Percentiles rank a stretch among this genome's conserved stretches.
phyloP scores from a whole-genome alignment of 139 green algal species.

The Chara braunii region DNA sequence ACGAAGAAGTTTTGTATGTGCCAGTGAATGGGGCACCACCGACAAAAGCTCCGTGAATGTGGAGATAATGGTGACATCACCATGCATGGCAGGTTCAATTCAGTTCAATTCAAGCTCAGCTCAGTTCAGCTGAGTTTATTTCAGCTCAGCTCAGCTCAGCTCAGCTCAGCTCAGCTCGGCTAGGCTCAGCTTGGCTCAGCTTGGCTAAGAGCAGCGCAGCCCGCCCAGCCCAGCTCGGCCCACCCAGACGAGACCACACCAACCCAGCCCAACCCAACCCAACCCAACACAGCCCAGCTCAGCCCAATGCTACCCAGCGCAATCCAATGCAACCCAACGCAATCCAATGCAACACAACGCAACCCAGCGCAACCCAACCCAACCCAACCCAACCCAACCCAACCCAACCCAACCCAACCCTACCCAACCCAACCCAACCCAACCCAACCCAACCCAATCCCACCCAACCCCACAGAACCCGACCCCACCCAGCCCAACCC shows the following conservation, averaged over 20 bases:
- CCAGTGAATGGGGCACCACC: too few relatives aligned
- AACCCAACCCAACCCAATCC: constrained; percentile 5
- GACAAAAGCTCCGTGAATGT: too few relatives aligned
- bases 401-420: neutral
- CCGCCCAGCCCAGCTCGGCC: neutral
- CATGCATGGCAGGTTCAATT: too few relatives aligned
- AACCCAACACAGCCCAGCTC: neutral
- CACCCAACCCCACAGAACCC: constrained; percentile 1
- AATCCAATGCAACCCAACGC: neutral
- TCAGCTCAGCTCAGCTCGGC: neutral
- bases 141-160: too few relatives aligned
- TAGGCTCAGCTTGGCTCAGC: neutral
- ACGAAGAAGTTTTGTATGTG: too few relatives aligned
- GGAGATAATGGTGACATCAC: too few relatives aligned
- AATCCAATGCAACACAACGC: neutral
- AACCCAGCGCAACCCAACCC: neutral
- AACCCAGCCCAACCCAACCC: neutral
- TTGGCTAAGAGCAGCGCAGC: too few relatives aligned
- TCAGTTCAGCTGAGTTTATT: too few relatives aligned
- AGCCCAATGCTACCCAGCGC: neutral
- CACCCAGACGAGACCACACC: neutral
- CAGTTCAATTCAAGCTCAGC: too few relatives aligned
- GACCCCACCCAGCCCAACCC: constrained; percentile 8
- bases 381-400: neutral
- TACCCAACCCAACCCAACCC: constrained; percentile 7